Evolutionary conservation across 2,329 filamentous ascomycete species (phyloP), one percentile per base, ranked within the genome.

Genomic region (Fonsecaea pedrosoi): DNA sequence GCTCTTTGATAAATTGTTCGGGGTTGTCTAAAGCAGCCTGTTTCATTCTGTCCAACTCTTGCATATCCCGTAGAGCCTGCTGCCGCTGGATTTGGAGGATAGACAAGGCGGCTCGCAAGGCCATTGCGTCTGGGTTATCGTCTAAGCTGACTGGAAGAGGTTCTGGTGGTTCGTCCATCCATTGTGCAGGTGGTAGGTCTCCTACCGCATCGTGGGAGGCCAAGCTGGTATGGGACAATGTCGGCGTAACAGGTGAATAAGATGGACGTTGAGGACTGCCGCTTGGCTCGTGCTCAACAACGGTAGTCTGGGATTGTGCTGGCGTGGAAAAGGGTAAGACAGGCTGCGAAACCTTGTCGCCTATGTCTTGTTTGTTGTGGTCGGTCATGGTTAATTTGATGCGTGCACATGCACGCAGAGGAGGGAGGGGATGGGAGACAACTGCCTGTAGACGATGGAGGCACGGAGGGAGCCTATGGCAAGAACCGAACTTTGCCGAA

Each of bases 1-100:
- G 80, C 66, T 93, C 91, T 40, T 82, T 82, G 45, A 88, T 81
- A 77, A 97, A 97, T 0, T 82, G 87, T 55, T 89, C 83, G 0
- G 94, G 92, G 69, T 94, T 84, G 7, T 83, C 83, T 0, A 92
- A 79, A 5, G 92, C 93, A 3, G 87, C 87, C 18, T 86, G 82
- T 77, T 93, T 94, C 73, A 92, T 86, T 65, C 83, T 82, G 71
- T 89, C 86, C 38, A 97, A 83, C 0, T 85, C 81, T 72, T 86
- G 85, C 60, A 97, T 89, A 79, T 97, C 94, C 55, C 86, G 85
- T 58, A 88, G 82, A 48, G 92, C 92, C 76, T 90, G 91, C 74
- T 89, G 88, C 70, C 89, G 89, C 81, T 98, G 94, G 71, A 96
- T 84, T 80, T 96, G 92, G 55, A 98, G 83, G 60, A 97, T 89